phyloP scores from a whole-genome alignment of 768 basidiomycete genomes.

The Russula vinacea region DNA sequence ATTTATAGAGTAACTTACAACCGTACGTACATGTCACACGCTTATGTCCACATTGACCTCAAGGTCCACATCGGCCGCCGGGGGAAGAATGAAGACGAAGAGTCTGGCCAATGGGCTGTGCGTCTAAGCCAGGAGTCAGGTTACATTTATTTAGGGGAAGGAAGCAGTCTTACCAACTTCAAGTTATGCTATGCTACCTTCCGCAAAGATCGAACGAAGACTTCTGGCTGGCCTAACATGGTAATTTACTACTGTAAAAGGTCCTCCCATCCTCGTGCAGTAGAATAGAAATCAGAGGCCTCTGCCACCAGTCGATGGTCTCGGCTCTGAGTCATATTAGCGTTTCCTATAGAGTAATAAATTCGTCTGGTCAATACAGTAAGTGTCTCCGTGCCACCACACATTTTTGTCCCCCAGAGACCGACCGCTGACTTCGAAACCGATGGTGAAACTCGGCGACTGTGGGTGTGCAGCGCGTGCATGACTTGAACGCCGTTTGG shows the following conservation, averaged over 20 bases:
- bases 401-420: background rate
- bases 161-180: background rate
- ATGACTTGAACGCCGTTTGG: constrained; percentile 14
- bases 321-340: background rate
- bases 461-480: background rate
- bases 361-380: background rate
- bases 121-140: no score
- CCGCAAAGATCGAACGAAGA: background rate
- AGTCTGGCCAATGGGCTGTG: no score
- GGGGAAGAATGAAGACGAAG: background rate
- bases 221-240: background rate
- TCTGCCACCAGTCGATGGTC: background rate
- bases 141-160: background rate
- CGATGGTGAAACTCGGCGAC: constrained; percentile 5
- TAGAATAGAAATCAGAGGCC: background rate
- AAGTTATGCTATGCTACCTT: no score
- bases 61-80: constrained; percentile 2
- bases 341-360: background rate
- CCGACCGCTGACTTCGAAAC: background rate
- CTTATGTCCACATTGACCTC: no score
- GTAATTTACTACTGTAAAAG: background rate
- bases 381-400: background rate
- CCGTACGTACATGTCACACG: background rate
- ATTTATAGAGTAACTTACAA: no score
- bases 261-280: background rate